Percentiles rank a stretch among this genome's conserved stretches.
Conservation (phyloP, 2,329 filamentous ascomycete genomes). For the Microcyclosporella mali region DNA sequence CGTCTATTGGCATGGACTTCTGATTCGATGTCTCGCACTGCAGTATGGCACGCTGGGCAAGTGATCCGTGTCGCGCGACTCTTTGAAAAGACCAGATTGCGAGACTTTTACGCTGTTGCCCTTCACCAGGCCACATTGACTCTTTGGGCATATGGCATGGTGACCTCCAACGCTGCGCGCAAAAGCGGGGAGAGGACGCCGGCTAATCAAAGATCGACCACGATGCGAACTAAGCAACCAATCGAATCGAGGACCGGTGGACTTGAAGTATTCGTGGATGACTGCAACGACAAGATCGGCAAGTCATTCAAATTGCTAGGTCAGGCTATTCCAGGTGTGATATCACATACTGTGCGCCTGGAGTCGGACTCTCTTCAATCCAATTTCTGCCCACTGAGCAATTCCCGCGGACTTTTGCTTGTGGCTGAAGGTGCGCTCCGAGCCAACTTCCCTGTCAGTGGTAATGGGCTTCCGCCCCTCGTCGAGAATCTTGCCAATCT, state of each 20-base stretch:
- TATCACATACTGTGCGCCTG: not conserved
- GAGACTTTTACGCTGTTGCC: conserved; percentile 60
- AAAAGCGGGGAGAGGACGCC: conserved; percentile 18
- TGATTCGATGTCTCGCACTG: conserved; percentile 48
- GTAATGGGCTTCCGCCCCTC: conserved; percentile 45
- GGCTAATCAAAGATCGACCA: not conserved
- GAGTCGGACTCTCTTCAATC: not conserved
- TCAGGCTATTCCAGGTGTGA: conserved; percentile 46
- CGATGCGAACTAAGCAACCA: not conserved
- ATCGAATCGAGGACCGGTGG: not conserved
- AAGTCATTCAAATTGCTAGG: conserved; percentile 54
- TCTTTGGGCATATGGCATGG: conserved; percentile 58
- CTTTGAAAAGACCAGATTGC: conserved; percentile 28
- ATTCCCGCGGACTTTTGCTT: conserved; percentile 54
- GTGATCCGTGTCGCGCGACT: conserved; percentile 50
- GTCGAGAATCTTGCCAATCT: conserved; percentile 60
- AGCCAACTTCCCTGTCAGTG: conserved; percentile 39
- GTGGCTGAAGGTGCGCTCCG: conserved; percentile 50
- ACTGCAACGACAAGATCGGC: conserved; percentile 44
- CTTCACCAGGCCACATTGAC: conserved; percentile 61
- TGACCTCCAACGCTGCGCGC: conserved; percentile 39
- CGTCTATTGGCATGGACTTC: conserved; percentile 52
- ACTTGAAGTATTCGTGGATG: conserved; percentile 42
- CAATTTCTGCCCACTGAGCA: conserved; percentile 39
- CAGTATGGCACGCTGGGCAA: conserved; percentile 61